phyloP scores from a whole-genome alignment of 2,329 filamentous ascomycete genomes.

The Dactylonectria macrodidyma region DNA sequence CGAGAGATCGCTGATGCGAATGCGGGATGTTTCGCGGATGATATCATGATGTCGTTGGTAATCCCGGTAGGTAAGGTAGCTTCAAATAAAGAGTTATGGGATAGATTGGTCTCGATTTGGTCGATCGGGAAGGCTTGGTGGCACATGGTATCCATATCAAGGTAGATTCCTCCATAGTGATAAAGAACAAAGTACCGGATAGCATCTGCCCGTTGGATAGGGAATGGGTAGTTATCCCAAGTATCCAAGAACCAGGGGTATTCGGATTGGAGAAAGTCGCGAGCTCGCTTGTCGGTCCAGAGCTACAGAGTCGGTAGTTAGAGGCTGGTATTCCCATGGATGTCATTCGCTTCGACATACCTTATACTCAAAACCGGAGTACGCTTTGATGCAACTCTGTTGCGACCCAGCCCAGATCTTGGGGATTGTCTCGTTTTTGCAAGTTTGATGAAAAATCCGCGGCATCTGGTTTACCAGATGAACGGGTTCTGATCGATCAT shows the following conservation, averaged over 20 bases:
- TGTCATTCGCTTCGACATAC: slow-evolving; percentile 52
- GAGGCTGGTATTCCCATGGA: no score
- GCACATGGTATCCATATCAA: slow-evolving; percentile 65
- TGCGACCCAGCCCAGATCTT: slow-evolving; percentile 76
- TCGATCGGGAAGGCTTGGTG: slow-evolving; percentile 48
- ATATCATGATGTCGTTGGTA: slow-evolving; percentile 85
- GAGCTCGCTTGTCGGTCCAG: slow-evolving; percentile 79
- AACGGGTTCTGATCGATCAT: slow-evolving; percentile 68
- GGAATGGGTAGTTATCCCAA: slow-evolving; percentile 78
- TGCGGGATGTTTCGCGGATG: slow-evolving; percentile 80
- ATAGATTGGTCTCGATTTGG: slow-evolving; percentile 43
- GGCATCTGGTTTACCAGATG: slow-evolving; percentile 78
- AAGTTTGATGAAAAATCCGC: slow-evolving; percentile 83
- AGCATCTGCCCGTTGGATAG: slow-evolving; percentile 81
- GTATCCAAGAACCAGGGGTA: slow-evolving; percentile 82
- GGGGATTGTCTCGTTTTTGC: slow-evolving; percentile 79
- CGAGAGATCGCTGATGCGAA: slow-evolving; percentile 78
- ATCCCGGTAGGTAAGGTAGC: slow-evolving; percentile 81
- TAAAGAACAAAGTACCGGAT: slow-evolving; percentile 82
- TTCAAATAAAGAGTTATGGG: slow-evolving; percentile 45
- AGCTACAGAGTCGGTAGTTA: slow-evolving; percentile 61
- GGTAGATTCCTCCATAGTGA: slow-evolving; percentile 81
- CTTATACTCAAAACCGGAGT: slow-evolving; percentile 82
- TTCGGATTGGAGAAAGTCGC: slow-evolving; percentile 77
- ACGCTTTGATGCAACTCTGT: slow-evolving; percentile 75